Evolutionary conservation across 768 basidiomycete species (phyloP).

Genomic region (Brasilioporus rufonigricans): DNA sequence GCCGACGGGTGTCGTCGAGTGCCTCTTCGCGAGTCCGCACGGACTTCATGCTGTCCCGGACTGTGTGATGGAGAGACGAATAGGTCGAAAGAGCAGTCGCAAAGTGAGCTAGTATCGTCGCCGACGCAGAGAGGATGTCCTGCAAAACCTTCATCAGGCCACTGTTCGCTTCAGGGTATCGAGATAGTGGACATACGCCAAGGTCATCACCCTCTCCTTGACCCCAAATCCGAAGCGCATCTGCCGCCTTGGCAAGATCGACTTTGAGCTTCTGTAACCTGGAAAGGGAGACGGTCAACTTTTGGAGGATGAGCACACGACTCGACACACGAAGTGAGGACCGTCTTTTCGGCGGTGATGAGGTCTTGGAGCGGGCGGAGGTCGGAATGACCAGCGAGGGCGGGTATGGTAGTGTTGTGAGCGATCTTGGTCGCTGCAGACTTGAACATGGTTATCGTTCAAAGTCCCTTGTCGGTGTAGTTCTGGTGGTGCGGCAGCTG

Average conservation of each 20-base stretch:
- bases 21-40: slow-evolving; percentile 83
- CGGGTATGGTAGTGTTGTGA: slow-evolving; percentile 82
- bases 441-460: slow-evolving; percentile 60
- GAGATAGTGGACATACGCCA: slow-evolving; percentile 44
- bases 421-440: slow-evolving; percentile 79
- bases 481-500: background rate
- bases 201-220: slow-evolving; percentile 82
- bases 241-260: slow-evolving; percentile 68
- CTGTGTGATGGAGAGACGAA: slow-evolving; percentile 63
- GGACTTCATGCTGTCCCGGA: slow-evolving; percentile 68
- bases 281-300: background rate
- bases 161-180: background rate
- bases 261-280: slow-evolving; percentile 65
- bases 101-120: slow-evolving; percentile 64
- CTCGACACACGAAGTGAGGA: slow-evolving; percentile 64
- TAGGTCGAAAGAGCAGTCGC: slow-evolving; percentile 65
- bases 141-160: slow-evolving; percentile 24
- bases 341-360: slow-evolving; percentile 84
- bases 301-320: background rate
- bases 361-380: slow-evolving; percentile 81
- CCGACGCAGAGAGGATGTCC: slow-evolving; percentile 75
- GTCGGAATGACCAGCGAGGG: slow-evolving; percentile 71
- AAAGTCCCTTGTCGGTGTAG: background rate
- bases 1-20: slow-evolving; percentile 72
- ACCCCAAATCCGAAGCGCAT: slow-evolving; percentile 72